A percentile compares a stretch with the other conserved stretches of the same genome.
Evolutionary conservation across 805 yeast species (phyloP).

Genomic region (Yamadazyma scolyti): DNA sequence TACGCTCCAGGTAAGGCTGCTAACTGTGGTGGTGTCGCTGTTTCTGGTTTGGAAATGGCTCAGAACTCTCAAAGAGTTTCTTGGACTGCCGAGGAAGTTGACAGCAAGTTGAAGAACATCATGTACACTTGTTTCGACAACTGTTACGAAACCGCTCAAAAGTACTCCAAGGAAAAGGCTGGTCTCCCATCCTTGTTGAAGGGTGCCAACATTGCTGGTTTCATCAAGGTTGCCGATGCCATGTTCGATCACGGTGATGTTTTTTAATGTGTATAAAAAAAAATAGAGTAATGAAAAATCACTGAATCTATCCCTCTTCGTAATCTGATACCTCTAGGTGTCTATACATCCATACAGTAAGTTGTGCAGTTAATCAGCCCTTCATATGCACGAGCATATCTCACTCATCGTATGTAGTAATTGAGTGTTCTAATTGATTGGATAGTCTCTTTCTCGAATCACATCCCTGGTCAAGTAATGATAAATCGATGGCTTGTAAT

Average conservation of each 20-base stretch:
- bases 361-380: too few relatives aligned
- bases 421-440: too few relatives aligned
- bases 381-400: too few relatives aligned
- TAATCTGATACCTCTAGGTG: too few relatives aligned
- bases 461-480: too few relatives aligned
- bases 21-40: constrained; percentile 99
- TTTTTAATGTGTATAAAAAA: constrained; percentile 30
- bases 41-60: constrained; percentile 98
- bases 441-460: too few relatives aligned
- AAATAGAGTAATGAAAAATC: too few relatives aligned
- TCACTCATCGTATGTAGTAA: too few relatives aligned
- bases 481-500: too few relatives aligned
- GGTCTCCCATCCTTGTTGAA: constrained; percentile 87
- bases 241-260: constrained; percentile 97
- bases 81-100: constrained; percentile 94
- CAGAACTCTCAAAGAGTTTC: constrained; percentile 93
- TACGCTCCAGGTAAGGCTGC: constrained; percentile 99
- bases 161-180: constrained; percentile 71
- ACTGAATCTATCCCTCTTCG: too few relatives aligned
- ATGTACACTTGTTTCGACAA: constrained; percentile 91
- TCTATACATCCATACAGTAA: too few relatives aligned
- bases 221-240: constrained; percentile 97
- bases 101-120: constrained; percentile 81
- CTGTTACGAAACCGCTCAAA: constrained; percentile 84
- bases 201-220: constrained; percentile 99